Base-by-base conservation (phyloP, 2,329 filamentous ascomycete species). In the Elsinoe ampelina region DNA sequence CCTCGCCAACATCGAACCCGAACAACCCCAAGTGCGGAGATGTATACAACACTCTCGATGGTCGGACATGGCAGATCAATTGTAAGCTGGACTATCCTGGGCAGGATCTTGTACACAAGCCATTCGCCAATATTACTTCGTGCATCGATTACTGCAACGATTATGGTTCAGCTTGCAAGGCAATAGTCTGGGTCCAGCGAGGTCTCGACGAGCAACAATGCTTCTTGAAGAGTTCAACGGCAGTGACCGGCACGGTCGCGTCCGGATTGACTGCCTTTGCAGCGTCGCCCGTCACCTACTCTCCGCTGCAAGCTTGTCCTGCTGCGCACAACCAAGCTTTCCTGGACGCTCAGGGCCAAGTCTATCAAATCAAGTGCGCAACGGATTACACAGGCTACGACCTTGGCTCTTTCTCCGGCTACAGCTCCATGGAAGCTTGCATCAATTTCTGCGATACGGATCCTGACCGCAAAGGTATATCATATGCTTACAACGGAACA, bases 361-460 rank as follows among this genome's bases (percentile, higher is more conserved):
- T 57, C 36, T 58, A 56, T 12, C 41, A 51, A 20, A 57, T 58
- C 38, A 51, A 50, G 17, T 58, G 57, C 17, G 47, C 36, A 11
- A 38, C 32, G 1, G 57, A 58, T 15, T 52, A 51, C n/a, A 13
- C 19, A 15, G 57, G 20, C n/a, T 55, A 50, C 30, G 57, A 58
- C 15, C 41, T 56, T 12, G 52, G 43, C 5, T 19, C 45, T 32
- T 39, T 35, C 20, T 43, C 41, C 3, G 47, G 52, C 22, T 55
- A 51, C 38, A 19, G 19, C 2, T 39, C n/a, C 26, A 12, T 59
- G 38, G 54, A 59, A n/a, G 36, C 30, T 5, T 59, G 57, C 17
- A 41, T 59, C 10, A 48, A 50, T 26, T 51, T 50, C 20, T 59
- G 57, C 35, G 57, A 56, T 20, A 36, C 47, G 12, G 55, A 51